A percentile compares a stretch with the other conserved stretches of the same genome.
phyloP scores from a whole-genome alignment of 164 flowering plant genomes.

The Chimonanthus praecox region DNA sequence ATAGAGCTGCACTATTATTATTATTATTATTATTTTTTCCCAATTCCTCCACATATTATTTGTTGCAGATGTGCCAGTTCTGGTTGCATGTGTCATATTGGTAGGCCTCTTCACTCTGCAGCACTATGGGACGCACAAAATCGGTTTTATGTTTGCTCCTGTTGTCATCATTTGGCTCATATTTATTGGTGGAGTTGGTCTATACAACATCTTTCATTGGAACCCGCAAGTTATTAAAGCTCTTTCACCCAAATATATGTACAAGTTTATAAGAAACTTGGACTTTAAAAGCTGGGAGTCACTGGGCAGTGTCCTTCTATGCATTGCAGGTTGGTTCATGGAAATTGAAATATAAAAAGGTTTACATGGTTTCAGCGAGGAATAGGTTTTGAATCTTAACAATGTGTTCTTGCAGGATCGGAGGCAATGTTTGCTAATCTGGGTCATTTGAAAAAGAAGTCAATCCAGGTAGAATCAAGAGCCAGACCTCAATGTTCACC shows the following conservation, averaged over 20 bases:
- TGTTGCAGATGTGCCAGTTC: constrained; percentile 73
- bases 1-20: not conserved
- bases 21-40: too few relatives aligned
- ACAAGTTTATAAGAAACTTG: constrained; percentile 64
- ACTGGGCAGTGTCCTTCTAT: constrained; percentile 68
- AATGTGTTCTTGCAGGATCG: constrained; percentile 48
- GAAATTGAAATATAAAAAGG: not conserved
- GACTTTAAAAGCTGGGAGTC: constrained; percentile 74
- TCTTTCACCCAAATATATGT: constrained; percentile 69
- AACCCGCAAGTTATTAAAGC: constrained; percentile 63
- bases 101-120: constrained; percentile 69
- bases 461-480: constrained; percentile 53
- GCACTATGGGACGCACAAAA: constrained; percentile 78
- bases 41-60: not conserved
- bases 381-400: not conserved
- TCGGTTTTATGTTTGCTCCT: constrained; percentile 86
- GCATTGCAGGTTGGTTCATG: constrained; percentile 59
- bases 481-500: not conserved
- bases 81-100: constrained; percentile 66
- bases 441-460: constrained; percentile 83
- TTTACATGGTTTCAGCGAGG: not conserved
- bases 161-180: constrained; percentile 72
- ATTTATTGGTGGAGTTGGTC: constrained; percentile 68
- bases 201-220: constrained; percentile 76
- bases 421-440: constrained; percentile 96